Conservation (phyloP, 768 basidiomycete genomes). For the Lentinula guzmanii region DNA sequence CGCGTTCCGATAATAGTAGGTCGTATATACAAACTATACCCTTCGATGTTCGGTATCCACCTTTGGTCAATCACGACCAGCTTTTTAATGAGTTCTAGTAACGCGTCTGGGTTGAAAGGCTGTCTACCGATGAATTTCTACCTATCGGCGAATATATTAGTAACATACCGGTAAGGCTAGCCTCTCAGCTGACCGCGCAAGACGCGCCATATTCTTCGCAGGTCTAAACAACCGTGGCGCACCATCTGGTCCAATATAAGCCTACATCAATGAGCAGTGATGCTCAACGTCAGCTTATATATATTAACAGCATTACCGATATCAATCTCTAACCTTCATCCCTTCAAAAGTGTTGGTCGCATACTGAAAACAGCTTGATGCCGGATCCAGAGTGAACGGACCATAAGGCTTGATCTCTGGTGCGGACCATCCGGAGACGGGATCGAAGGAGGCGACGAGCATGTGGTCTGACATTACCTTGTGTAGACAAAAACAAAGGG, state of each 20-base stretch:
- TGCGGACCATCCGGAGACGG: constrained; percentile 57
- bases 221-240: constrained; percentile 77
- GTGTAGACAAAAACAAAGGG: background rate
- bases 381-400: constrained; percentile 64
- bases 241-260: constrained; percentile 65
- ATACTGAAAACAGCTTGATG: constrained; percentile 78
- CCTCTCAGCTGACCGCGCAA: constrained; percentile 62
- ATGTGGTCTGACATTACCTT: constrained; percentile 73
- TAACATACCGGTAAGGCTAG: constrained; percentile 46
- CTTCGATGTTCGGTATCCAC: constrained; percentile 76
- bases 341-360: constrained; percentile 85
- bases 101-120: constrained; percentile 66
- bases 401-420: constrained; percentile 76
- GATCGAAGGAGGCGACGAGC: constrained; percentile 61
- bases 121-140: constrained; percentile 14
- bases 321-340: constrained; percentile 46
- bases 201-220: constrained; percentile 77
- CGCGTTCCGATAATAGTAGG: constrained; percentile 67
- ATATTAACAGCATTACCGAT: background rate
- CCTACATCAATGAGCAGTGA: constrained; percentile 29
- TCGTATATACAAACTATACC: constrained; percentile 83
- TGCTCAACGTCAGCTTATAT: background rate
- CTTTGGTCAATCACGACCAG: constrained; percentile 64
- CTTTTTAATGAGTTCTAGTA: constrained; percentile 68
- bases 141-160: background rate